These are phyloP conservation scores for Herpetospermum pedunculosum DNA, from an alignment of 306 rosid genomes.

Conservation along the genomic window DNA sequence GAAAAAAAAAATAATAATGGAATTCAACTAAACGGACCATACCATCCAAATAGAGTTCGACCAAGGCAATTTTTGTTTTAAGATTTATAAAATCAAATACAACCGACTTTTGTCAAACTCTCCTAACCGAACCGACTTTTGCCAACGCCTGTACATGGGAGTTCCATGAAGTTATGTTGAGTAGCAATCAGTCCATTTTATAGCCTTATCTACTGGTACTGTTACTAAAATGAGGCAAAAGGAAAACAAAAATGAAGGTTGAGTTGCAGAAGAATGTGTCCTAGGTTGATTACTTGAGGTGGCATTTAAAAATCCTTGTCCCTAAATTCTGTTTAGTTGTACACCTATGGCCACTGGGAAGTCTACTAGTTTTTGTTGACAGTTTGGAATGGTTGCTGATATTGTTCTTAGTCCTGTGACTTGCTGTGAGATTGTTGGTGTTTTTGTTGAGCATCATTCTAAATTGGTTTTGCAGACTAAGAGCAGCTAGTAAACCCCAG, in stretches of 20 bases:
- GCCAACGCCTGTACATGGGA: background rate
- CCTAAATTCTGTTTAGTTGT: background rate
- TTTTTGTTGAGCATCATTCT: background rate
- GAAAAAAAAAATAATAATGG: background rate
- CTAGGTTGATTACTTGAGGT: background rate
- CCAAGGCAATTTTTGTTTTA: constrained; percentile 1
- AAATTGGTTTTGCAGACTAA: constrained; percentile 29
- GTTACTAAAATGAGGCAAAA: background rate
- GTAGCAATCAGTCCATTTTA: background rate
- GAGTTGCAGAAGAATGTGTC: background rate
- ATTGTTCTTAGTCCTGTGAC: background rate
- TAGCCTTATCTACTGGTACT: background rate
- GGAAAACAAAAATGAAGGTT: background rate
- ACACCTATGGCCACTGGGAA: background rate
- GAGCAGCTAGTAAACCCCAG: constrained; percentile 51
- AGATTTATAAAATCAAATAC: background rate
- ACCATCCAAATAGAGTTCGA: background rate
- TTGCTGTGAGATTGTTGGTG: background rate
- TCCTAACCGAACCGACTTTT: background rate
- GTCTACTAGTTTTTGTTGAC: background rate
- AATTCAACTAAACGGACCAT: background rate
- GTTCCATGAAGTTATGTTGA: background rate
- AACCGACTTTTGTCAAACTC: background rate
- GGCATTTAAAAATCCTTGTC: background rate
- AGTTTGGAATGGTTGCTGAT: background rate